Evolutionary conservation across 2,329 filamentous ascomycete species (phyloP), one percentile per base, ranked within the genome.

Genomic region (Phaeomoniella chlamydospora): DNA sequence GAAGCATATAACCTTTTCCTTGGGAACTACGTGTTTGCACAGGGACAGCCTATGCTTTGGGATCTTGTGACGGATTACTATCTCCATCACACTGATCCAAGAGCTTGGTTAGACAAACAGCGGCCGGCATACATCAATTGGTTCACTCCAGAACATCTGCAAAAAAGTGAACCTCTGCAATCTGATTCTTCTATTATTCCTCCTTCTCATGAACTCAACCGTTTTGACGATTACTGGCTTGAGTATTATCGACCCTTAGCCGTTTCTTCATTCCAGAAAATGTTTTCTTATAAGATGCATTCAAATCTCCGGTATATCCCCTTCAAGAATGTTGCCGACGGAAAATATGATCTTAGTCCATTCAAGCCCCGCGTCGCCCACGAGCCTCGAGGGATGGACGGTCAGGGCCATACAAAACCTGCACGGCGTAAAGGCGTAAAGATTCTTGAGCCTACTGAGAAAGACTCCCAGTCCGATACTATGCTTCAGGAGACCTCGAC

Each of bases 1-100:
- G 90, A 98, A 58, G 90, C 90, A 1, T 96, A 96, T 57, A 98
- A 98, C 47, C 66, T 98, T 6, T 98, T 98, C 51, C 70, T 98
- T 1, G 90, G 90, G 4, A 94, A 96, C 51, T 98, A 98, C 54
- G 83, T 87, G 35, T 96, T 86, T 52, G 62, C 72, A 0, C 77
- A 85, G 43, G 86, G 83, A 0, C 80, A 93, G 52, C 90, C 90
- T 0, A 88, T 96, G 84, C 68, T 98, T 2, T 98, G 90, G 90
- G 90, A 98, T 52, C 68, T 98, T 5, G 70, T 80, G 2, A 94
- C 86, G 3, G 90, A 98, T 54, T 94, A 96, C 58, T 93, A 96
- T 49, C 74, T 98, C 4, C 90, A 98, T 50, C 88, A 98, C 49
- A 76, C 79, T 19, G 71, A 92, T 53, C 90, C 90, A 0, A 72